These are phyloP conservation scores for Zhuliangozyma parablackwelliae DNA, from an alignment of 1,139 yeast genomes.

Conservation along the genomic window DNA sequence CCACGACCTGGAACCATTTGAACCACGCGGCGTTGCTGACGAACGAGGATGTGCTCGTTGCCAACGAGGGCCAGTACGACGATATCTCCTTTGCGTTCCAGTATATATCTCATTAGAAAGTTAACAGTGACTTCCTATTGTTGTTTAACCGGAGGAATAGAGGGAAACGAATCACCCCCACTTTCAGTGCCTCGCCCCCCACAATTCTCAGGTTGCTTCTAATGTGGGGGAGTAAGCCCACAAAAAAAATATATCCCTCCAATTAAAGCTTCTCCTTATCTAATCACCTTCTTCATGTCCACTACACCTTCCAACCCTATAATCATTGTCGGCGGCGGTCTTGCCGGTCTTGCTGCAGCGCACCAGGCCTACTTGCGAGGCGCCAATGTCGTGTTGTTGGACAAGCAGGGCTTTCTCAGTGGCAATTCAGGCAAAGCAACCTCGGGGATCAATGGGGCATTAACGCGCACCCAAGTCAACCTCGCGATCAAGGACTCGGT, in stretches of 20 bases:
- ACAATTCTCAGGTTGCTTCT: no score
- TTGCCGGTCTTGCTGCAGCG: slow-evolving; percentile 77
- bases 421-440: slow-evolving; percentile 83
- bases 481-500: slow-evolving; percentile 52
- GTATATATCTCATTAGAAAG: slow-evolving; percentile 68
- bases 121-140: no score
- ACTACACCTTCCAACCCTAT: slow-evolving; percentile 35
- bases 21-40: slow-evolving; percentile 53
- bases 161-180: no score
- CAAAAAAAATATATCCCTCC: no score
- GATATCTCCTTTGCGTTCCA: slow-evolving; percentile 89
- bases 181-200: neutral
- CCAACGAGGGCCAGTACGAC: slow-evolving; percentile 64
- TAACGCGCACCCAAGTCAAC: slow-evolving; percentile 55
- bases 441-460: slow-evolving; percentile 76
- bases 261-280: no score
- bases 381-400: slow-evolving; percentile 54
- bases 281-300: no score
- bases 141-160: no score
- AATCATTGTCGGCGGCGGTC: slow-evolving; percentile 74
- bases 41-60: slow-evolving; percentile 73
- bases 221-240: no score
- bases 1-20: slow-evolving; percentile 96
- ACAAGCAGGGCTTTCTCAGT: slow-evolving; percentile 61
- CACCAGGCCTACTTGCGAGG: slow-evolving; percentile 59